Percentiles rank a stretch among this genome's conserved stretches.
phyloP scores from a whole-genome alignment of 768 basidiomycete genomes.

The Macrocybe gigantea region DNA sequence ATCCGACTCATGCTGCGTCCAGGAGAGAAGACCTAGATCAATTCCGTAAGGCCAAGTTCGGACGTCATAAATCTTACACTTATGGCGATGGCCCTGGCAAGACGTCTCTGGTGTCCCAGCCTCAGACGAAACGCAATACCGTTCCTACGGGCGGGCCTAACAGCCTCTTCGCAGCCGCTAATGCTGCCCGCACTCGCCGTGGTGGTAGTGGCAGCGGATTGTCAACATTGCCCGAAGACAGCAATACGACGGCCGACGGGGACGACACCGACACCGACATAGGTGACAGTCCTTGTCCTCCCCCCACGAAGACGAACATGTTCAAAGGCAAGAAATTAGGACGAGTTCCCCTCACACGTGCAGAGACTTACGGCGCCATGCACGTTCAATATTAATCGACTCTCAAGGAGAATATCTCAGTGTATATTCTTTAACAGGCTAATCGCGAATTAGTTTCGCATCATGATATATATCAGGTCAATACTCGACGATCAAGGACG shows the following conservation, averaged over 20 bases:
- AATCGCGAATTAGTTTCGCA: no score
- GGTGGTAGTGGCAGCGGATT: conserved; percentile 40
- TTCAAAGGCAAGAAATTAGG: conserved; percentile 55
- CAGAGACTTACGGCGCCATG: conserved; percentile 66
- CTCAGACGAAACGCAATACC: conserved; percentile 58
- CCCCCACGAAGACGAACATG: conserved; percentile 52
- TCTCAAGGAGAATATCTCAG: no score
- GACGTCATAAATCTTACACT: conserved; percentile 86
- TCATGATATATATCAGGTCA: no score
- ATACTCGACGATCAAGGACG: no score
- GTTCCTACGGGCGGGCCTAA: conserved; percentile 47
- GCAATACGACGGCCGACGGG: conserved; percentile 50
- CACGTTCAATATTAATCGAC: conserved; percentile 41
- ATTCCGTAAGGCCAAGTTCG: conserved; percentile 85
- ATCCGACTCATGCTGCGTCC: conserved; percentile 74
- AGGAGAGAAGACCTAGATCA: conserved; percentile 86
- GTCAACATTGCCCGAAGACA: conserved; percentile 59
- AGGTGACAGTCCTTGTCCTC: conserved; percentile 86
- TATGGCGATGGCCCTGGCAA: conserved; percentile 72
- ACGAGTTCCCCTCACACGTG: conserved; percentile 44
- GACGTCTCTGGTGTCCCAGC: conserved; percentile 29
- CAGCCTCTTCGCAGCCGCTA: conserved; percentile 63
- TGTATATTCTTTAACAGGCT: no score
- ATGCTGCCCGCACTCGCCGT: conserved; percentile 60
- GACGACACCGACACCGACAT: conserved; percentile 77